These are phyloP conservation scores for Erythrophleum fordii DNA, from an alignment of 306 rosid species.

Conservation along the genomic window DNA sequence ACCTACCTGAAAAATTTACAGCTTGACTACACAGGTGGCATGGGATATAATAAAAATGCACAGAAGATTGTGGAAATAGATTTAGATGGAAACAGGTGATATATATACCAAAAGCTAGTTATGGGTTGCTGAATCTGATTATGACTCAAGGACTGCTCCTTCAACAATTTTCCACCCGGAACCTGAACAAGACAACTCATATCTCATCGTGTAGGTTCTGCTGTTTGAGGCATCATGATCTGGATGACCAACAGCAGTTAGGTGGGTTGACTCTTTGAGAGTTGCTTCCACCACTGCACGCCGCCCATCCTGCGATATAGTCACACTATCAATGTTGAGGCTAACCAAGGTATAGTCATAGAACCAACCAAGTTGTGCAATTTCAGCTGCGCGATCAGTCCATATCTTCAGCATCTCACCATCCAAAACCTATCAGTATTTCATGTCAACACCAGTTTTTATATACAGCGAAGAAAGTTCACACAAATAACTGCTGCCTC, in stretches of 20 bases:
- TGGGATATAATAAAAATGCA: background rate
- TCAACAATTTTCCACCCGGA: slow-evolving; percentile 89
- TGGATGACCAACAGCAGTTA: slow-evolving; percentile 69
- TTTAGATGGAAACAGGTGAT: slow-evolving; percentile 21
- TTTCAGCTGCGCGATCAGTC: slow-evolving; percentile 88
- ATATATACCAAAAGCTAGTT: slow-evolving; percentile 36
- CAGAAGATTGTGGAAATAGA: slow-evolving; percentile 20
- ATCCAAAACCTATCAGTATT: slow-evolving; percentile 71
- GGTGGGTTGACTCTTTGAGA: slow-evolving; percentile 69
- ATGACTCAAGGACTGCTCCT: slow-evolving; percentile 92
- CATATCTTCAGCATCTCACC: slow-evolving; percentile 96
- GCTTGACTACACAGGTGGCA: slow-evolving; percentile 1
- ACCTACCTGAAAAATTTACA: background rate
- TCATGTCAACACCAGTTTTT: slow-evolving; percentile 34
- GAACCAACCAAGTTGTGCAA: slow-evolving; percentile 87
- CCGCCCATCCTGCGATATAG: slow-evolving; percentile 74
- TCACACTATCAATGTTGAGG: slow-evolving; percentile 84
- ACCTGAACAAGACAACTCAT: slow-evolving; percentile 70
- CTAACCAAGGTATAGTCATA: slow-evolving; percentile 71
- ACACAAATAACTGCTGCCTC: slow-evolving; percentile 7
- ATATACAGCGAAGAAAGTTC: slow-evolving; percentile 13
- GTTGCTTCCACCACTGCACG: slow-evolving; percentile 96
- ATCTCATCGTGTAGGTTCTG: slow-evolving; percentile 86
- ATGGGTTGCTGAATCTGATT: slow-evolving; percentile 28
- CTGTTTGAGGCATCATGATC: slow-evolving; percentile 71